phyloP scores from a whole-genome alignment of 108 stramenopile species.

The Cyclotella atomus region DNA sequence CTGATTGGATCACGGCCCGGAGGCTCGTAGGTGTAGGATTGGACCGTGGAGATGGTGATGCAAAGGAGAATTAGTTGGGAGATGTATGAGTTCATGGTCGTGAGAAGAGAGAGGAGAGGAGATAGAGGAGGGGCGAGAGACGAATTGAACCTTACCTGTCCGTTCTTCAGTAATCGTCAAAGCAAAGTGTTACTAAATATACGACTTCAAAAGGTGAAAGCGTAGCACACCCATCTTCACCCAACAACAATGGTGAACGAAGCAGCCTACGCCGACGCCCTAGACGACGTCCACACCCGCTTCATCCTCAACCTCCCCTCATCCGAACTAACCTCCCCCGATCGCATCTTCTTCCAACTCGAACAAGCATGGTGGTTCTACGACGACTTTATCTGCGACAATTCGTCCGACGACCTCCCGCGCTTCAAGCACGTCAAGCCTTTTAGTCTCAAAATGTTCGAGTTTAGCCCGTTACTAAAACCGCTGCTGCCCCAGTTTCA shows the following conservation, averaged over 20 bases:
- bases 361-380: slow-evolving; percentile 96
- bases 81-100: not conserved
- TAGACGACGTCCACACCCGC: slow-evolving; percentile 91
- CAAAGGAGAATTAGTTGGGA: slow-evolving; percentile 1
- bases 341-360: slow-evolving; percentile 90
- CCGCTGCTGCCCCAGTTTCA: slow-evolving; percentile 56
- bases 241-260: not conserved
- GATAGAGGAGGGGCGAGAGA: too few relatives aligned
- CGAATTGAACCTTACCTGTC: too few relatives aligned
- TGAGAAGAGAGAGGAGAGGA: too few relatives aligned
- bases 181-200: too few relatives aligned
- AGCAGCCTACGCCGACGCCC: slow-evolving; percentile 64
- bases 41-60: not conserved
- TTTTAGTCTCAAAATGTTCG: slow-evolving; percentile 74
- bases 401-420: slow-evolving; percentile 42
- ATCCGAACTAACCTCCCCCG: slow-evolving; percentile 72
- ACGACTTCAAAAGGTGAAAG: too few relatives aligned
- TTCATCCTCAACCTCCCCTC: slow-evolving; percentile 86
- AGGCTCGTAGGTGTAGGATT: slow-evolving; percentile 38
- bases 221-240: too few relatives aligned
- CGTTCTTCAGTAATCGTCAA: too few relatives aligned
- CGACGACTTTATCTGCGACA: slow-evolving; percentile 85
- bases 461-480: slow-evolving; percentile 64
- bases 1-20: slow-evolving; percentile 47
- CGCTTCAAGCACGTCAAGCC: slow-evolving; percentile 71